Evolutionary conservation across 257 asterid genomes (phyloP).

Genomic region (Primulina tabacum): DNA sequence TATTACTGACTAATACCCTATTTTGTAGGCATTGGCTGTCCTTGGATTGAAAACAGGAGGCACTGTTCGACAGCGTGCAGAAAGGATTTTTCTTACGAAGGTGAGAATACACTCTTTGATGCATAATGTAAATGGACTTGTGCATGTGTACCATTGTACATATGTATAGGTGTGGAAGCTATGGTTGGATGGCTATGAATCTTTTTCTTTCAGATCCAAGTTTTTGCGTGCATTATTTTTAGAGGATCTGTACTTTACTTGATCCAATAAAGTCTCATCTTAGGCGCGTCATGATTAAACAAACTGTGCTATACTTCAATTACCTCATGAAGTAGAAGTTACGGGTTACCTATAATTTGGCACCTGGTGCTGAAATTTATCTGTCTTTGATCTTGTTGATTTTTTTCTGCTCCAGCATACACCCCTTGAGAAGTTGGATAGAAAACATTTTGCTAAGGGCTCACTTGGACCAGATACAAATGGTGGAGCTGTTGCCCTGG

Average conservation of each 20-base stretch:
- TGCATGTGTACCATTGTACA: not conserved
- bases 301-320: not conserved
- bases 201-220: not conserved
- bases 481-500: slow-evolving; percentile 40
- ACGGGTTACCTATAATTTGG: not conserved
- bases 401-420: slow-evolving; percentile 50
- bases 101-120: slow-evolving; percentile 33
- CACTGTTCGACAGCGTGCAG: slow-evolving; percentile 87
- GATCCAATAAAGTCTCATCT: not conserved
- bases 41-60: slow-evolving; percentile 96
- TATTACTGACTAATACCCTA: slow-evolving; percentile 22
- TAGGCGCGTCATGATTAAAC: slow-evolving; percentile 12
- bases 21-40: slow-evolving; percentile 69
- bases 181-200: not conserved
- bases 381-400: slow-evolving; percentile 20
- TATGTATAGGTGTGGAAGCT: not conserved
- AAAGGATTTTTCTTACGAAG: slow-evolving; percentile 89
- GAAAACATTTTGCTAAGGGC: slow-evolving; percentile 79
- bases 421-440: slow-evolving; percentile 77
- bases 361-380: slow-evolving; percentile 4
- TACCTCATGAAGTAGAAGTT: not conserved
- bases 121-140: not conserved
- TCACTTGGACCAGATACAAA: slow-evolving; percentile 51
- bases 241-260: not conserved
- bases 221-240: not conserved